A percentile compares a stretch with the other conserved stretches of the same genome.
Evolutionary conservation across 768 basidiomycete genomes (phyloP).

Genomic region (Lactarius quietus): DNA sequence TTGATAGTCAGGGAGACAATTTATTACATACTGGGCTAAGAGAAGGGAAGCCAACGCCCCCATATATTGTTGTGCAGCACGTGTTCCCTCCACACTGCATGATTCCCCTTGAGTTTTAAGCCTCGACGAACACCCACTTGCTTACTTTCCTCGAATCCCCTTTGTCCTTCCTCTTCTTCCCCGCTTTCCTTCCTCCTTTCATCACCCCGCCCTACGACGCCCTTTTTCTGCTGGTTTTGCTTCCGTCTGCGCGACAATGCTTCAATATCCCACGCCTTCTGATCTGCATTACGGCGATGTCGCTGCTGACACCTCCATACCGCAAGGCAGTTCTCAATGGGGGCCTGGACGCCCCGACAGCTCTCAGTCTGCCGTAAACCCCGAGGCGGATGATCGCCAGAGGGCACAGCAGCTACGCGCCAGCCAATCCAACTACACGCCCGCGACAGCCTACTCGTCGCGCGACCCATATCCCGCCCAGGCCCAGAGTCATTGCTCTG

Average conservation of each 20-base stretch:
- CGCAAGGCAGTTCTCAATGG: constrained; percentile 17
- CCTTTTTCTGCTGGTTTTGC: neutral
- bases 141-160: neutral
- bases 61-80: constrained; percentile 12
- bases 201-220: neutral
- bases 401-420: constrained; percentile 4
- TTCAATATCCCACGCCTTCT: constrained; percentile 10
- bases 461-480: constrained; percentile 12
- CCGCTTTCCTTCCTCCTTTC: neutral
- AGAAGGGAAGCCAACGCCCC: constrained; percentile 5
- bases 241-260: constrained; percentile 4
- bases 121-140: constrained; percentile 5
- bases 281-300: constrained; percentile 12
- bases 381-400: constrained; percentile 17
- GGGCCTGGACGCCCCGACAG: constrained; percentile 1
- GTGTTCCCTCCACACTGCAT: constrained; percentile 11
- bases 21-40: constrained; percentile 13
- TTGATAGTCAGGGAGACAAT: neutral
- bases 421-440: constrained; percentile 1
- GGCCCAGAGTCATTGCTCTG: neutral
- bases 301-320: neutral
- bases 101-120: constrained; percentile 22
- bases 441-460: neutral
- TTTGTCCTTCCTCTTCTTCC: neutral
- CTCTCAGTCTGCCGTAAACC: constrained; percentile 20